phyloP scores from a whole-genome alignment of 257 asterid genomes.

The Fraxinus pennsylvanica region DNA sequence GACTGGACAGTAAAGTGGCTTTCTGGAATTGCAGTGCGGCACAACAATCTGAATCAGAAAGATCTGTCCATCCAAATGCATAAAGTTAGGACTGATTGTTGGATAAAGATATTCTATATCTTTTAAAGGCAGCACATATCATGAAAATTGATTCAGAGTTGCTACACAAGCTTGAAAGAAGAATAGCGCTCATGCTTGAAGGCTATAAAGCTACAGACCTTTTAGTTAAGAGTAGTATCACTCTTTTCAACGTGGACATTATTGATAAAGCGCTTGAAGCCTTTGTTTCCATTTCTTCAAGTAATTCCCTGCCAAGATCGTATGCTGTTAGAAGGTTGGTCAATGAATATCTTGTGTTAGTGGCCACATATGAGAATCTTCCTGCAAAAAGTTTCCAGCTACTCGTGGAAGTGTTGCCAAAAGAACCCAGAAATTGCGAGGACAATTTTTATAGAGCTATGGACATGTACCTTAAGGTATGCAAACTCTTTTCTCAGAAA shows the following conservation, averaged over 20 bases:
- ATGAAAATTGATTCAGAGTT: conserved; percentile 25
- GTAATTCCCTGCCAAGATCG: conserved; percentile 14
- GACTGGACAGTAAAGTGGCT: conserved; percentile 42
- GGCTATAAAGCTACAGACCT: conserved; percentile 30
- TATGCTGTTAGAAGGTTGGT: conserved; percentile 30
- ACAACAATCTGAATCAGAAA: conserved; percentile 10
- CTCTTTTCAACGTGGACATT: conserved; percentile 23
- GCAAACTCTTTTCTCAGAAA: background rate
- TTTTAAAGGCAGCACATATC: conserved; percentile 26
- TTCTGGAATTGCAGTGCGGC: conserved; percentile 21
- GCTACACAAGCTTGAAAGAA: conserved; percentile 24
- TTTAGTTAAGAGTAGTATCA: conserved; percentile 29
- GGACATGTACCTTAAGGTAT: conserved; percentile 37
- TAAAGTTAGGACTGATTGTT: conserved; percentile 33
- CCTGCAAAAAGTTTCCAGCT: conserved; percentile 28
- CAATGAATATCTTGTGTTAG: conserved; percentile 30
- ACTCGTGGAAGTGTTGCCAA: conserved; percentile 32
- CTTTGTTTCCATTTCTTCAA: conserved; percentile 18
- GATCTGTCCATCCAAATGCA: conserved; percentile 23
- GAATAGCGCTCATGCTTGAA: conserved; percentile 27
- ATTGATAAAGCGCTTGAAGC: conserved; percentile 27
- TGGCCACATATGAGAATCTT: conserved; percentile 25
- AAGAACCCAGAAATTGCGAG: conserved; percentile 21
- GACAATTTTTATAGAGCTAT: conserved; percentile 37
- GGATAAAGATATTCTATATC: conserved; percentile 31